phyloP scores from a whole-genome alignment of 345 rosid genomes.

The Noccaea caerulescens region DNA sequence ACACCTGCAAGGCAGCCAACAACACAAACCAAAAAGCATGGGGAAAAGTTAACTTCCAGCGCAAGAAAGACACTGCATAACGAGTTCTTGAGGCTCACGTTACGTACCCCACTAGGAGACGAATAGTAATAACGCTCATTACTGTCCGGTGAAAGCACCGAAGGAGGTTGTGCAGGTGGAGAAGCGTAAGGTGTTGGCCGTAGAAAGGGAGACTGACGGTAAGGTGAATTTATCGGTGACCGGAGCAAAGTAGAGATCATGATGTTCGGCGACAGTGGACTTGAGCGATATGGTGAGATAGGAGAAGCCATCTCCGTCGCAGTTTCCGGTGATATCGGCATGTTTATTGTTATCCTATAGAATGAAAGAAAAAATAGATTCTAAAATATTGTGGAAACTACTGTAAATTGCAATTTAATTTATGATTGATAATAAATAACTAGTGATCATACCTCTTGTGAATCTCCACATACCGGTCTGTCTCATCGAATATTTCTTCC shows the following conservation, averaged over 20 bases:
- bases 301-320: slow-evolving; percentile 56
- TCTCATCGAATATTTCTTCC: slow-evolving; percentile 86
- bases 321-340: slow-evolving; percentile 49
- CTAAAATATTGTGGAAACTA: not conserved
- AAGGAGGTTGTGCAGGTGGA: slow-evolving; percentile 48
- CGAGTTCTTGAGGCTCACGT: not conserved
- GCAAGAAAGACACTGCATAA: not conserved
- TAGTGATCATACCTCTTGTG: slow-evolving; percentile 52
- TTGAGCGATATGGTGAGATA: slow-evolving; percentile 47
- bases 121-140: slow-evolving; percentile 36
- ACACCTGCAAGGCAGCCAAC: slow-evolving; percentile 44
- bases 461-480: slow-evolving; percentile 65
- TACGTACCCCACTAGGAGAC: slow-evolving; percentile 48
- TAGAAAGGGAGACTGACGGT: slow-evolving; percentile 53
- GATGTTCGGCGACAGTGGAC: slow-evolving; percentile 52
- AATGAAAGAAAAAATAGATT: not conserved
- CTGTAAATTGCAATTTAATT: not conserved
- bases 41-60: not conserved
- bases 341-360: slow-evolving; percentile 62
- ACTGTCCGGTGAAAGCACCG: slow-evolving; percentile 33
- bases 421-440: not conserved
- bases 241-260: slow-evolving; percentile 50
- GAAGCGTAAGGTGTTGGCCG: slow-evolving; percentile 57
- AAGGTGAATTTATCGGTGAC: slow-evolving; percentile 59
- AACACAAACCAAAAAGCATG: not conserved